Evolutionary conservation across 495 filamentous ascomycete species (phyloP).

Genomic region (Hypoxylon fragiforme): DNA sequence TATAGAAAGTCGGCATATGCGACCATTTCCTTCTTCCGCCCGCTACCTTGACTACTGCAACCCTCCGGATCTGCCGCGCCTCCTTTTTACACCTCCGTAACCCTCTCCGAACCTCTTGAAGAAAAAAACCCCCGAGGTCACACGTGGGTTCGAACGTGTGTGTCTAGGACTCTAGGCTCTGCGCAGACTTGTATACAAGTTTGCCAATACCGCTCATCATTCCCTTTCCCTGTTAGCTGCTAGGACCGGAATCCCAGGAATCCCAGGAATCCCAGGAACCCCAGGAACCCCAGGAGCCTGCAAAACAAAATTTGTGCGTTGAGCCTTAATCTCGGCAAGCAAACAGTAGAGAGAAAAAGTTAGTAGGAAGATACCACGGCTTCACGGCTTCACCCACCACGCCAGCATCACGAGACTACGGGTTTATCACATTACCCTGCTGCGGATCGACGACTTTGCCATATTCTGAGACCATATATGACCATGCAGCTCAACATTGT

Average conservation of each 20-base stretch:
- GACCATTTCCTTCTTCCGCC: slow-evolving; percentile 27
- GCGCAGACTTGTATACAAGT: slow-evolving; percentile 13
- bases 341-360: slow-evolving; percentile 14
- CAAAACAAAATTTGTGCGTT: slow-evolving; percentile 20
- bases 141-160: slow-evolving; percentile 30
- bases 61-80: slow-evolving; percentile 28
- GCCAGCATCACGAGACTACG: slow-evolving; percentile 20
- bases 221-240: slow-evolving; percentile 26
- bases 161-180: no score
- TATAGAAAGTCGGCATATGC: slow-evolving; percentile 24
- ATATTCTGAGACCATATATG: slow-evolving; percentile 25
- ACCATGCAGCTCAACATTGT: slow-evolving; percentile 42
- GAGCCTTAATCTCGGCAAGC: slow-evolving; percentile 8
- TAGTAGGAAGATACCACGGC: slow-evolving; percentile 1
- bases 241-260: slow-evolving; percentile 25
- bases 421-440: slow-evolving; percentile 15
- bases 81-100: slow-evolving; percentile 26
- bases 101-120: slow-evolving; percentile 23
- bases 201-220: slow-evolving; percentile 30
- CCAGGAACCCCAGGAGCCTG: no score
- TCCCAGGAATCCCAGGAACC: slow-evolving; percentile 21
- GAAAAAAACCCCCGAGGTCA: slow-evolving; percentile 30
- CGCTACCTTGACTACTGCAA: slow-evolving; percentile 20
- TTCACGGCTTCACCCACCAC: slow-evolving; percentile 19
- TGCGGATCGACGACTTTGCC: slow-evolving; percentile 17